Evolutionary conservation across 345 rosid genomes (phyloP).

Genomic region (Conringia planisiliqua): DNA sequence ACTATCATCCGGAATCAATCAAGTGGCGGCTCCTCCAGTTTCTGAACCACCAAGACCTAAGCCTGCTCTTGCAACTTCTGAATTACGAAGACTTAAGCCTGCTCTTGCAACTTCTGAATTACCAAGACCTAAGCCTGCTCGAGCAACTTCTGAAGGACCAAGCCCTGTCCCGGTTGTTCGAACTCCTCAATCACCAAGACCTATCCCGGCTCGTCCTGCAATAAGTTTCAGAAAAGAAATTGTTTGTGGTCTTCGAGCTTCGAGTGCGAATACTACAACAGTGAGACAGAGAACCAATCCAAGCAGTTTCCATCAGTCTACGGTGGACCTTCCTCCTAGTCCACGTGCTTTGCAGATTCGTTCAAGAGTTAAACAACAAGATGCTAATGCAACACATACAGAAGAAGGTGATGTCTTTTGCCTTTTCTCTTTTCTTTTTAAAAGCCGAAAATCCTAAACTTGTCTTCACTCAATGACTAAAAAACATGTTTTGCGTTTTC

Average conservation of each 20-base stretch:
- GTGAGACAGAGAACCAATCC: slow-evolving; percentile 4
- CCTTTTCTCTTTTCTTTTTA: neutral
- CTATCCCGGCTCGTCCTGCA: neutral
- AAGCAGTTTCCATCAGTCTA: neutral
- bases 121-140: neutral
- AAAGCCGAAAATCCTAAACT: slow-evolving; percentile 14
- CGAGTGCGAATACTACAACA: neutral
- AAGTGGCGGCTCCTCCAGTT: neutral
- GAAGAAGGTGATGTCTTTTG: slow-evolving; percentile 15
- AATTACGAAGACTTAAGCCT: neutral
- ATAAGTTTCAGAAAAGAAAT: neutral
- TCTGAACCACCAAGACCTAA: neutral
- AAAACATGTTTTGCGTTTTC: neutral
- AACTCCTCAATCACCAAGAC: neutral
- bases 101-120: neutral
- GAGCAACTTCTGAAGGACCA: neutral
- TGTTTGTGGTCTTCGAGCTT: slow-evolving; percentile 24
- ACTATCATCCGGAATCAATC: slow-evolving; percentile 7
- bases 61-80: neutral
- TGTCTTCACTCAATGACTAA: neutral
- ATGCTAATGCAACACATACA: slow-evolving; percentile 3
- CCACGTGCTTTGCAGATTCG: slow-evolving; percentile 24
- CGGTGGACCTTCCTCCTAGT: slow-evolving; percentile 19
- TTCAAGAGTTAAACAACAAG: slow-evolving; percentile 11
- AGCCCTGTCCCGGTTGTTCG: neutral